A percentile compares a stretch with the other conserved stretches of the same genome.
These are phyloP conservation scores for Cryphonectria japonica DNA, from an alignment of 2,329 filamentous ascomycete genomes.

Conservation along the genomic window DNA sequence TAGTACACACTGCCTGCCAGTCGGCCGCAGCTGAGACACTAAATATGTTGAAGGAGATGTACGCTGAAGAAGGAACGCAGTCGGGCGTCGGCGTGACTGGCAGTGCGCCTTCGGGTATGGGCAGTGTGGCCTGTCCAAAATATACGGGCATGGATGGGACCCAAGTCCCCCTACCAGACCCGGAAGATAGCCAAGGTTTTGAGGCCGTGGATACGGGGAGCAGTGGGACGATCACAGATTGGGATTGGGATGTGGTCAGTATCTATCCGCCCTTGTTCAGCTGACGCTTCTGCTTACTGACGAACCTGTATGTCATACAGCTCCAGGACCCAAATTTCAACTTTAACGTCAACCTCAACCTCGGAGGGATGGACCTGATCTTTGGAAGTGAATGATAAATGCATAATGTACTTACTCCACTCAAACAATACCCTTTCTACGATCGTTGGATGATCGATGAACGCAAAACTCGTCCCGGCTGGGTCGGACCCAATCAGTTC, in stretches of 20 bases:
- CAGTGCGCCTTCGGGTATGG: neutral
- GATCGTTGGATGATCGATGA: neutral
- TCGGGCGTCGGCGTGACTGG: neutral
- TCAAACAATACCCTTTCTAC: neutral
- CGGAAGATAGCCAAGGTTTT: neutral
- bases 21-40: conserved; percentile 42
- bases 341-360: conserved; percentile 31
- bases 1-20: conserved; percentile 40
- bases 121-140: neutral
- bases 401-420: neutral
- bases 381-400: conserved; percentile 18
- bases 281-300: neutral
- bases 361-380: conserved; percentile 28
- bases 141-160: neutral
- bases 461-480: neutral
- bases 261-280: neutral
- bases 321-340: conserved; percentile 32
- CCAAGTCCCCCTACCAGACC: neutral
- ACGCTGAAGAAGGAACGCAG: conserved; percentile 30
- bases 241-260: conserved; percentile 35
- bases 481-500: neutral
- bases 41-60: conserved; percentile 40
- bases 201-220: conserved; percentile 5
- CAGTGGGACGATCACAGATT: conserved; percentile 22
- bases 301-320: conserved; percentile 19